Evolutionary conservation across 169 alveolate species (phyloP), one percentile per base, ranked within the genome.

Genomic region (Pseudocohnilembus persalinus): DNA sequence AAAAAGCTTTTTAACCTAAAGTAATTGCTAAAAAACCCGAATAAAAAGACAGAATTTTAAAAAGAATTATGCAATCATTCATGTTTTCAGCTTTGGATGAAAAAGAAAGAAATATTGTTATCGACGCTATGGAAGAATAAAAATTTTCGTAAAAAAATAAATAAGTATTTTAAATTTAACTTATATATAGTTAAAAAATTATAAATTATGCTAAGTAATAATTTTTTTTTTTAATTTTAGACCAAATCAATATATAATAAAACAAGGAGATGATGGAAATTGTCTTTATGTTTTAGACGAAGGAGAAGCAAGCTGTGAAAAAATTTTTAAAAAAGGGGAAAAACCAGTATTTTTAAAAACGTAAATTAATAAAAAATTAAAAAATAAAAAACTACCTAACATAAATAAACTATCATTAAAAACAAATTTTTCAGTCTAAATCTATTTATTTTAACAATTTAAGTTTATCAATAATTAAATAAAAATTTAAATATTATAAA

Each of bases 1-100:
- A 95, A 87, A 95, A 91, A 84, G 96, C 95, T 31, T 98, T 96
- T 85, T 90, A 85, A 77, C 97, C 99, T 20, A 80, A 82, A 82
- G 89, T 92, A 1, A 84, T 94, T 28, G 89, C 90, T 25, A 94
- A 94, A 84, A 87, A 83, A 6, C 91, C 90, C n/a, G 93, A 92
- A 31, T 88, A 88, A 83, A 88, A 88, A 33, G 27, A 82, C 25
- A 84, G 90, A 79, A 94, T 94, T 31, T 76, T 75, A 77, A 90
- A 88, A 24, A 88, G 86, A 77, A 83, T 94, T 24, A 77, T 77
- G 80, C 83, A 90, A 82, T 88, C 93, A 26, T 96, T 96, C 84
- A 92, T 95, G 92, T 94, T 96, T 88, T 83, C 83, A 34, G 88
- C 95, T 29, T 86, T 95, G 27, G 97, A 93, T 63, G 96, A 92